Evolutionary conservation across 768 basidiomycete species (phyloP).

Genomic region (Pulveroboletus sp.): DNA sequence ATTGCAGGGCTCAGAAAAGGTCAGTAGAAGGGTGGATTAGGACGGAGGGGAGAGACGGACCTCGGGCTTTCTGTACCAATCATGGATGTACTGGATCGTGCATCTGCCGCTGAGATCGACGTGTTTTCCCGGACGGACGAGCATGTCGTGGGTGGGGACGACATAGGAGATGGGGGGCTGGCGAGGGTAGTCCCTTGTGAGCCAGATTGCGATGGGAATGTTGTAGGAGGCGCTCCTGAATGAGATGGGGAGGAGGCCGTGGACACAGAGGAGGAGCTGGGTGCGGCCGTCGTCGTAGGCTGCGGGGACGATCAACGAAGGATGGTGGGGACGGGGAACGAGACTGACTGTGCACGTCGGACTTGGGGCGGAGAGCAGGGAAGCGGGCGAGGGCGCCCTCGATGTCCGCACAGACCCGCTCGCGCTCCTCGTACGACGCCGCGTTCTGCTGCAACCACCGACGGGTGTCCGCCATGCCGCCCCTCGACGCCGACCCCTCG

Average conservation of each 20-base stretch:
- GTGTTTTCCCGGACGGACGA: slow-evolving; percentile 68
- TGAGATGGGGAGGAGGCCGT: slow-evolving; percentile 86
- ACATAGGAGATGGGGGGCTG: slow-evolving; percentile 85
- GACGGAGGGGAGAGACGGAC: slow-evolving; percentile 11
- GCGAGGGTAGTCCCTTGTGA: slow-evolving; percentile 79
- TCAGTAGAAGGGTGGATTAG: not conserved
- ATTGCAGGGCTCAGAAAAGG: slow-evolving; percentile 58
- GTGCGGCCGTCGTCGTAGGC: slow-evolving; percentile 94
- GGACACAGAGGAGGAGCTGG: slow-evolving; percentile 83
- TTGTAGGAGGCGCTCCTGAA: slow-evolving; percentile 80
- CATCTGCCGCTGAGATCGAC: slow-evolving; percentile 82
- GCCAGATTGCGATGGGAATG: slow-evolving; percentile 88
- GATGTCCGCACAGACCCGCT: slow-evolving; percentile 60
- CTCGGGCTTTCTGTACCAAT: slow-evolving; percentile 82
- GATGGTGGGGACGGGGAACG: not conserved
- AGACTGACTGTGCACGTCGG: slow-evolving; percentile 69
- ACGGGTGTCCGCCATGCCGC: slow-evolving; percentile 18
- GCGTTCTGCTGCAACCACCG: slow-evolving; percentile 67
- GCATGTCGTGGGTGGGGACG: slow-evolving; percentile 87
- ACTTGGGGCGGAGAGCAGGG: slow-evolving; percentile 65
- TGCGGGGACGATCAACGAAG: slow-evolving; percentile 29
- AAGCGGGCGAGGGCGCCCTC: slow-evolving; percentile 52
- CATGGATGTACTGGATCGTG: slow-evolving; percentile 59
- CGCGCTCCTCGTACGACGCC: slow-evolving; percentile 48
- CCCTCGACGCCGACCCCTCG: not conserved